phyloP scores from a whole-genome alignment of 176 grass and related monocot species.

The Eragrostis curvula region DNA sequence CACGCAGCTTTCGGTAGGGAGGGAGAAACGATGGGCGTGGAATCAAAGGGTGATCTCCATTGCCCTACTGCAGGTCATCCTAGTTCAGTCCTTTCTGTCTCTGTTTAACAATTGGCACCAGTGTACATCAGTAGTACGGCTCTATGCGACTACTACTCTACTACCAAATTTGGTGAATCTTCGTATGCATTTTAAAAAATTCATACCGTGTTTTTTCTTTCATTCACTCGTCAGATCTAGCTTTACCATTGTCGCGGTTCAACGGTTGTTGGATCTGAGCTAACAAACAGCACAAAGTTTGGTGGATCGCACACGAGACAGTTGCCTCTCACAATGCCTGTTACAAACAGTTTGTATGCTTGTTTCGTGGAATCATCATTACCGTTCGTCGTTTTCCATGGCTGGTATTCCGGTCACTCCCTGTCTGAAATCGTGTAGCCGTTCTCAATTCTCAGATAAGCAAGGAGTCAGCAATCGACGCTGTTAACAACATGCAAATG shows the following conservation, averaged over 20 bases:
- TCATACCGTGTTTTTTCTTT: not conserved
- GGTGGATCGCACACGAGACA: conserved; percentile 11
- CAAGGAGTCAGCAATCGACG: not conserved
- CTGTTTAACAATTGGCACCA: not conserved
- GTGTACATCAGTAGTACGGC: not conserved
- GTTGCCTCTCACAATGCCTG: not conserved
- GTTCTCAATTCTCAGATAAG: not conserved
- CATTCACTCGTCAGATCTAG: not conserved
- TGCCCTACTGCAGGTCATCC: not conserved
- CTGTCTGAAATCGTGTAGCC: conserved; percentile 15
- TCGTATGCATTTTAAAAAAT: not conserved
- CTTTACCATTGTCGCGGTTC: conserved; percentile 25
- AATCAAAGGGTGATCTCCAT: not conserved
- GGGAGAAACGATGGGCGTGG: not conserved
- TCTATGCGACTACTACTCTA: not conserved
- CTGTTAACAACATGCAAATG: not conserved
- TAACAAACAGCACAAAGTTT: conserved; percentile 32
- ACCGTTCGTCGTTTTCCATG: not conserved
- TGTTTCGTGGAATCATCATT: conserved; percentile 5
- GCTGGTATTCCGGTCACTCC: not conserved
- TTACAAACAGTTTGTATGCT: not conserved
- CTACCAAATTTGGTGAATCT: not conserved
- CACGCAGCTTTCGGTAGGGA: conserved; percentile 12
- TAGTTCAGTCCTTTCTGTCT: not conserved
- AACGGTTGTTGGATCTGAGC: conserved; percentile 55